Percentiles rank a stretch among this genome's conserved stretches.
These are phyloP conservation scores for Wickerhamomyces hampshirensis DNA, from an alignment of 805 yeast species.

Conservation along the genomic window DNA sequence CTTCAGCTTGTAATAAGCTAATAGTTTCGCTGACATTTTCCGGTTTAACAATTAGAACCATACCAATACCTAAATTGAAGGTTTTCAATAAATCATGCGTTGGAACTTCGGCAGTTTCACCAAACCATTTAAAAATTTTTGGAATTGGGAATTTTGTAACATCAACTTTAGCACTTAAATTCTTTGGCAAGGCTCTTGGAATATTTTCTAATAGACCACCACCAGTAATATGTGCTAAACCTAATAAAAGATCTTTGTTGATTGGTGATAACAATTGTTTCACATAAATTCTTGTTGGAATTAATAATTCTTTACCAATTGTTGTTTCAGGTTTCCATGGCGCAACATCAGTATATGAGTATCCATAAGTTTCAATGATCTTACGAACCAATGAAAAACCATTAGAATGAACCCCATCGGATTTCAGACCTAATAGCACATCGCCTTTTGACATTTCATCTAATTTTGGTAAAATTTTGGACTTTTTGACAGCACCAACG, in stretches of 20 bases:
- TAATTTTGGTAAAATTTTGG: constrained; percentile 66
- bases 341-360: constrained; percentile 65
- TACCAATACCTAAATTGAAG: constrained; percentile 93
- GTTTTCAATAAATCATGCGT: constrained; percentile 80
- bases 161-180: constrained; percentile 77
- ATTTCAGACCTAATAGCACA: constrained; percentile 77
- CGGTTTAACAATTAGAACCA: constrained; percentile 79
- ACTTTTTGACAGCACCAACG: constrained; percentile 88
- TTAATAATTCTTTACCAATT: constrained; percentile 79
- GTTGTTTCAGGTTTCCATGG: constrained; percentile 77
- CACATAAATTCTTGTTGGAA: constrained; percentile 93
- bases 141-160: constrained; percentile 80
- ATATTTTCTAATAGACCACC: constrained; percentile 96
- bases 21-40: constrained; percentile 58
- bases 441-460: constrained; percentile 72
- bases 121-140: constrained; percentile 90
- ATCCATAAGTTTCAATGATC: constrained; percentile 75
- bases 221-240: constrained; percentile 96
- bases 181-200: constrained; percentile 87
- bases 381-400: constrained; percentile 94
- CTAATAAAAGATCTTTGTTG: constrained; percentile 63
- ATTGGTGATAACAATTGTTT: constrained; percentile 79
- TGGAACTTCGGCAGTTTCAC: constrained; percentile 88
- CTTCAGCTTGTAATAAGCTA: constrained; percentile 50
- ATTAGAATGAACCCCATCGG: constrained; percentile 94